Percentiles rank a stretch among this genome's conserved stretches.
Conservation (phyloP, 2,329 filamentous ascomycete species). For the Aspergillus calidoustus region DNA sequence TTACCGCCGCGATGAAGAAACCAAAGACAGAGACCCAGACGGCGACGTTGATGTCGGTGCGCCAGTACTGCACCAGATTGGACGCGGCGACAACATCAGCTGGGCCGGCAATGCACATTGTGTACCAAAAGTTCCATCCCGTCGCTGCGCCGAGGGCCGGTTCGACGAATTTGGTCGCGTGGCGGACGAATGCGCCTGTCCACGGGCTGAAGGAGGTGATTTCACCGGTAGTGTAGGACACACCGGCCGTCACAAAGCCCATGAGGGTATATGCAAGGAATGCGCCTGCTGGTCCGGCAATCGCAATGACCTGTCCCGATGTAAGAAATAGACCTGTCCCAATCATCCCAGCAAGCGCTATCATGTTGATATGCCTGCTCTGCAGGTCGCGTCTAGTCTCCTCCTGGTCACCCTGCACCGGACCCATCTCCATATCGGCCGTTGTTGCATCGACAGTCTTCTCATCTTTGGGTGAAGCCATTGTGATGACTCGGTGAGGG, state of each 20-base stretch:
- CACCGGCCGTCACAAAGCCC: conserved; percentile 39
- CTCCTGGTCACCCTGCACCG: not conserved
- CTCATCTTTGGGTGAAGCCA: not conserved
- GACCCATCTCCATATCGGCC: not conserved
- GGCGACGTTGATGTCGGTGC: not conserved
- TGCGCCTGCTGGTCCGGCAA: conserved; percentile 38
- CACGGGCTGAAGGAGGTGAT: conserved; percentile 44
- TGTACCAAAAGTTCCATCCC: conserved; percentile 8
- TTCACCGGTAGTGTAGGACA: conserved; percentile 43
- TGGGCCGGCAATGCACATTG: not conserved
- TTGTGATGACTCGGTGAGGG: not conserved
- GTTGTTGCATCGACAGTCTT: not conserved
- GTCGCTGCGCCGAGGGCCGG: conserved; percentile 5
- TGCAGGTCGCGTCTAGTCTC: conserved; percentile 1
- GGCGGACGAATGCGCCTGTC: conserved; percentile 43
- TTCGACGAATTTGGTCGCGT: conserved; percentile 19
- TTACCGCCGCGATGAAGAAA: not conserved
- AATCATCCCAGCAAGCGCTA: conserved; percentile 44
- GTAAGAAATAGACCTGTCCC: conserved; percentile 45
- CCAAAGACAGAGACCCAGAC: conserved; percentile 3
- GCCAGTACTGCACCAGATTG: conserved; percentile 7
- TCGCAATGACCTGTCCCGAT: conserved; percentile 39
- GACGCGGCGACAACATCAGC: conserved; percentile 7
- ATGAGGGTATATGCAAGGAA: conserved; percentile 45
- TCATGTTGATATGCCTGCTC: conserved; percentile 42